Base-by-base conservation (phyloP, 1,139 yeast species). In the Geotrichum siamense region DNA sequence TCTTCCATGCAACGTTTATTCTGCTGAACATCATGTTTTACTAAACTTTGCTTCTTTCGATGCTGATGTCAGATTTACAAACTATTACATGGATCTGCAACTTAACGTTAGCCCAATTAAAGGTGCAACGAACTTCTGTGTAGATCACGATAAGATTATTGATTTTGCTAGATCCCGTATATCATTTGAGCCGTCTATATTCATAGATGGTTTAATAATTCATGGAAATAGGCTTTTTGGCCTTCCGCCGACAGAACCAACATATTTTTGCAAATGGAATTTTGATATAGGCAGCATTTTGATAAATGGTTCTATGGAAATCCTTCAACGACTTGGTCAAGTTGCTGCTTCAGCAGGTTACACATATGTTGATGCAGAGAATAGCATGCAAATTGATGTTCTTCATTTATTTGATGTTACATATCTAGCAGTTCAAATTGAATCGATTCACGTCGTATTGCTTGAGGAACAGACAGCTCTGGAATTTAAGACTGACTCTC, bases 191-290 rank as follows among this genome's bases (percentile, higher is more conserved):
- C 69, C 76, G 2, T 75, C 76, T 28, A 53, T 84, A 12, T 61
- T 66, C 10, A 71, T 84, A 39, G 83, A 79, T 54, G 86, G 87
- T 0, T 58, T 87, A 20, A 58, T 72, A 3, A 71, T 84, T 13
- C 94, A 83, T 61, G 91, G 95, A 1, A 95, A 89, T 59, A 72
- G 97, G 57, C 77, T 87, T 79, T 86, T 87, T 69, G 97, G 98
- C 0, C 61, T 86, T 1, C 96, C 96, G 0, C 96, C 96, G 0
- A 69, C 72, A 2, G 94, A 85, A 58, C 84, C 91, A 1, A 85
- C 96, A 0, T 91, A 85, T 58, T 78, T 76, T 52, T 87, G 96
- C 58, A 81, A 84, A 51, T 91, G 97, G 97, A 89, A 83, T 52
- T 76, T 89, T 52, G 76, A 75, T 25, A 61, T 82, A 2, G 94